A percentile compares a stretch with the other conserved stretches of the same genome.
Conservation (phyloP, 306 rosid species). For the Abrus pulchellus region DNA sequence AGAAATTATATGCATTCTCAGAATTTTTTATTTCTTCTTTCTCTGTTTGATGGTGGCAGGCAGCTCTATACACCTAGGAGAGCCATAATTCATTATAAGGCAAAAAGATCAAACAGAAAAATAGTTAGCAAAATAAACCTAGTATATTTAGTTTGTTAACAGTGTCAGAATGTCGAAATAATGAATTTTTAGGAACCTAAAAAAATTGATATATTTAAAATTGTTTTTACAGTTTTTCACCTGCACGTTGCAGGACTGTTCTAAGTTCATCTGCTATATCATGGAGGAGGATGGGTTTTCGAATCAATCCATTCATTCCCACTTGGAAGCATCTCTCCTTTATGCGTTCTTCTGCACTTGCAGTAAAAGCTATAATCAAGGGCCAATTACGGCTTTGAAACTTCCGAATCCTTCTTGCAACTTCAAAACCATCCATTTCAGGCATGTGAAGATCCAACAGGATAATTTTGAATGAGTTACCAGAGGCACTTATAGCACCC, state of each 20-base stretch:
- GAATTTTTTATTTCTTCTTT: slow-evolving; percentile 28
- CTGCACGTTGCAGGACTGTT: slow-evolving; percentile 63
- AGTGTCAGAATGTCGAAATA: slow-evolving; percentile 25
- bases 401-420: slow-evolving; percentile 71
- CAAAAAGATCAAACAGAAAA: slow-evolving; percentile 31
- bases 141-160: slow-evolving; percentile 41
- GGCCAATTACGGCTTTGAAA: slow-evolving; percentile 70
- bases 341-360: slow-evolving; percentile 73
- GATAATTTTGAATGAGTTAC: slow-evolving; percentile 57
- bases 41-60: neutral
- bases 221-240: slow-evolving; percentile 56
- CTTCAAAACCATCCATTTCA: slow-evolving; percentile 85
- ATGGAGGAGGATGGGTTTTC: slow-evolving; percentile 75
- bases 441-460: slow-evolving; percentile 88
- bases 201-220: slow-evolving; percentile 36
- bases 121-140: slow-evolving; percentile 44
- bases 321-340: slow-evolving; percentile 72
- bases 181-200: slow-evolving; percentile 28
- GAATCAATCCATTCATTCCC: slow-evolving; percentile 83
- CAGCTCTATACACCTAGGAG: slow-evolving; percentile 15
- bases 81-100: slow-evolving; percentile 28
- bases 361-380: slow-evolving; percentile 71
- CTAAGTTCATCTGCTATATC: slow-evolving; percentile 74
- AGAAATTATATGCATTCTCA: slow-evolving; percentile 6
- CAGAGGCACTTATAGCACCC: slow-evolving; percentile 54